Percentiles rank a stretch among this genome's conserved stretches.
Evolutionary conservation across 805 yeast genomes (phyloP).

Genomic region (Zygoascus biomembranicola): DNA sequence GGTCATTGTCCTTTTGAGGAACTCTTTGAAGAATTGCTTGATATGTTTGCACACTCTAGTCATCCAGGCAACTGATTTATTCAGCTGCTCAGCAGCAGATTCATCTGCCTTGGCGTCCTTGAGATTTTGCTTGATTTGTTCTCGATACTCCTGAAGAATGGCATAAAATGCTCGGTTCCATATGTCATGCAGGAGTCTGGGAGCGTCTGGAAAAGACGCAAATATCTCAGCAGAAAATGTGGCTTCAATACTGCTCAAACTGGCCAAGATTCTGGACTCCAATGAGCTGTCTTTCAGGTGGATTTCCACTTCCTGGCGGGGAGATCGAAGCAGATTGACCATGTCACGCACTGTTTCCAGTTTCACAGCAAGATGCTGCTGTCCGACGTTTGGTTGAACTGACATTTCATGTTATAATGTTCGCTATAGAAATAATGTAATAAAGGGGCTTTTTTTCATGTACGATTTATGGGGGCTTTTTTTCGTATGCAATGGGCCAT

Average conservation of each 20-base stretch:
- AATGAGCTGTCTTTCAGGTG: neutral
- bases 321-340: neutral
- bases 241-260: neutral
- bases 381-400: neutral
- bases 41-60: neutral
- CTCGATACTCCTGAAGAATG: neutral
- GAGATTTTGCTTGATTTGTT: neutral
- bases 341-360: neutral
- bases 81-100: neutral
- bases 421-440: no score
- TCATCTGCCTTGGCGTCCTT: neutral
- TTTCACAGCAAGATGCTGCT: neutral
- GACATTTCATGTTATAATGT: neutral
- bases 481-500: no score
- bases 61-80: neutral
- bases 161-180: neutral
- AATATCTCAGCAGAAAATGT: neutral
- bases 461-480: no score
- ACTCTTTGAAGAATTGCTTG: neutral
- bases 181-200: neutral
- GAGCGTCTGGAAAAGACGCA: neutral
- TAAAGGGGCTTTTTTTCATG: no score
- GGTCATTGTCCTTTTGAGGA: neutral
- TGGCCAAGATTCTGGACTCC: neutral
- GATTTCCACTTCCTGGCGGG: neutral